phyloP scores from a whole-genome alignment of 371 early-diverging fungal species.

The Gilbertella persicaria region DNA sequence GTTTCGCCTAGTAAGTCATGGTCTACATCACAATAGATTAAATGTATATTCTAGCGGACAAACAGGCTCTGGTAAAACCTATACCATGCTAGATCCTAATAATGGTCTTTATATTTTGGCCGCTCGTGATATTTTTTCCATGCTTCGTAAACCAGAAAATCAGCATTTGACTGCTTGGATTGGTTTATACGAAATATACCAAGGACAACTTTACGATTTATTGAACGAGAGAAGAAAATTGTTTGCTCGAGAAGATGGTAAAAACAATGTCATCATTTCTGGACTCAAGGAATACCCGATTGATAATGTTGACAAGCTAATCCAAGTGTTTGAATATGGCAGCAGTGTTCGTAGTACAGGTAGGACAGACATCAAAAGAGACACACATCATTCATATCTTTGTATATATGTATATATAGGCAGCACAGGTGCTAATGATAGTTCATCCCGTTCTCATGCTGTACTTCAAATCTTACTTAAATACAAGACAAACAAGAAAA shows the following conservation, averaged over 20 bases:
- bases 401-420: too few relatives aligned
- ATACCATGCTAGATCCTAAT: constrained; percentile 94
- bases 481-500: too few relatives aligned
- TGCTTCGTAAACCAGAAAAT: constrained; percentile 70
- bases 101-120: constrained; percentile 91
- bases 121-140: constrained; percentile 85
- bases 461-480: constrained; percentile 87
- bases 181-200: constrained; percentile 97
- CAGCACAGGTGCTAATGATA: constrained; percentile 94
- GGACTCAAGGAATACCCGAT: constrained; percentile 86
- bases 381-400: too few relatives aligned
- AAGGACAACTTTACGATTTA: constrained; percentile 92
- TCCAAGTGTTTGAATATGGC: constrained; percentile 92
- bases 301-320: constrained; percentile 71
- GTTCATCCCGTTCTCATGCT: constrained; percentile 98
- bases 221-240: constrained; percentile 86
- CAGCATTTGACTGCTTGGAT: constrained; percentile 78
- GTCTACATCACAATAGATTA: too few relatives aligned
- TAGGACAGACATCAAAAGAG: too few relatives aligned
- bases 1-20: constrained; percentile 99
- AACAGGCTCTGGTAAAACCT: constrained; percentile 96
- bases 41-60: too few relatives aligned
- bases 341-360: constrained; percentile 86
- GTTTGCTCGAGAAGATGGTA: constrained; percentile 94
- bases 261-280: constrained; percentile 87